Evolutionary conservation across 1,139 yeast species (phyloP), one percentile per base, ranked within the genome.

Genomic region (Meyerozyma athensensis): DNA sequence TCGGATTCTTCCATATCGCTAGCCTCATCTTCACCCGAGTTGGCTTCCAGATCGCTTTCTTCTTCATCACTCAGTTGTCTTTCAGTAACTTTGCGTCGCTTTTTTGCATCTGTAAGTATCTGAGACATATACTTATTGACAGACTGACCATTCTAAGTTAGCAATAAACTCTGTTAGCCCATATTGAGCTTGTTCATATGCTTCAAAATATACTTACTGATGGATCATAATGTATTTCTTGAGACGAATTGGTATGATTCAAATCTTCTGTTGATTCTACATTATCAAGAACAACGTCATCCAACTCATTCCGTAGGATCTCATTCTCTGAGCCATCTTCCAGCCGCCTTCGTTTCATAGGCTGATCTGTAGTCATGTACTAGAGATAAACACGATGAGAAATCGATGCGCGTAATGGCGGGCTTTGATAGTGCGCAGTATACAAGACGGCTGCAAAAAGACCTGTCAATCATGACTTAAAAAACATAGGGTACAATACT

Each of bases 51-150:
- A 8, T 33, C 35, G 12, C 33, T 22, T 8, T 37, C 38, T 9
- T 39, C 40, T 9, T 34, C 34, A 9, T 30, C 35, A 12, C 13
- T 18, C n/a, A 10, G 12, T 24, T 16, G 4, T 9, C 31, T 8
- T 26, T 35, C 39, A 13, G 35, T 34, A n/a, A 45, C n/a, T 19
- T 33, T 32, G 16, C 22, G 30, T 24, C 44, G 38, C 19, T 44
- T 46, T 30, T 45, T 45, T 7, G 32, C 9, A 8, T 18, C 32
- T 4, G 41, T 33, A 5, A 46, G 43, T 19, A 46, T 35, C 31
- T 46, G 47, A 4, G 48, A 41, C 46, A 46, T 43, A 39, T 42
- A 46, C 24, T 43, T 41, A n/a, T 43, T 46, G 5, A 45, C 49
- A 6, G 49, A 46, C 16, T 44, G 46, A 5, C 48, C 49, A 9